Evolutionary conservation across 345 rosid genomes (phyloP).

Genomic region (Schrenkiella parvula): DNA sequence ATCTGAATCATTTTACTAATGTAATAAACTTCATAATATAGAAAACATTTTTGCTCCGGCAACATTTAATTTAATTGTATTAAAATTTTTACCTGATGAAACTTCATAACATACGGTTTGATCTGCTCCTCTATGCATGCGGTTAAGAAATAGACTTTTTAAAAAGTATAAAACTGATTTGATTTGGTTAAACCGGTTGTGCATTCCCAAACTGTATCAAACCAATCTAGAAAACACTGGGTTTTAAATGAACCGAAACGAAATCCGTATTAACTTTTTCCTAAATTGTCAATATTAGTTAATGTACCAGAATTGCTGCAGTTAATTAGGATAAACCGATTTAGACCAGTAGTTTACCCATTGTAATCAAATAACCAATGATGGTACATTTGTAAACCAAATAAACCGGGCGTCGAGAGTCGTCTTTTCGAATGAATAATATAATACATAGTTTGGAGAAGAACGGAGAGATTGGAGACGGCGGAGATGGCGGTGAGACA

Average conservation of each 20-base stretch:
- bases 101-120: no score
- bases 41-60: no score
- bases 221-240: background rate
- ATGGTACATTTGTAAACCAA: background rate
- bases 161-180: background rate
- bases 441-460: background rate
- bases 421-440: background rate
- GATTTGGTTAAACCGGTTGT: background rate
- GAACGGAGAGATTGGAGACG: background rate
- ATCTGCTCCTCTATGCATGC: no score
- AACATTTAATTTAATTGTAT: no score
- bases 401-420: background rate
- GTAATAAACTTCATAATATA: no score
- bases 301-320: background rate
- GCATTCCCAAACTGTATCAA: background rate
- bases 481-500: slow-evolving; percentile 50
- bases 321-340: background rate
- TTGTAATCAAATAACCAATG: background rate
- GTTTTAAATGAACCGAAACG: background rate
- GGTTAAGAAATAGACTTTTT: no score
- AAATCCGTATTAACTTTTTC: background rate
- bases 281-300: background rate
- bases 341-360: background rate
- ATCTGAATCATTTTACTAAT: no score
- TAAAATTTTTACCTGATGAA: no score